phyloP scores from a whole-genome alignment of 345 rosid genomes.

The Boechera stricta region DNA sequence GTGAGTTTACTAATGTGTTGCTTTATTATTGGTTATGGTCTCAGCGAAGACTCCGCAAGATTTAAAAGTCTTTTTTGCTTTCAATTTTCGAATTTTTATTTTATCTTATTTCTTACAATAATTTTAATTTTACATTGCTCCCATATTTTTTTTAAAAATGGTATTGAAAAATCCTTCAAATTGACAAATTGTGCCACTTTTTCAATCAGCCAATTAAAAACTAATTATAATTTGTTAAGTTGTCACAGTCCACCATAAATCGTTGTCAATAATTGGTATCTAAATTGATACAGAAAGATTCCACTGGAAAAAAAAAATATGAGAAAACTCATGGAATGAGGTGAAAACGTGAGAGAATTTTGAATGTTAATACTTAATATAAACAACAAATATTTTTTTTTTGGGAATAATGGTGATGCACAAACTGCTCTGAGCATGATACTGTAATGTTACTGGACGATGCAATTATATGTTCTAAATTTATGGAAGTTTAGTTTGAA shows the following conservation, averaged over 20 bases:
- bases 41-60: conserved; percentile 23
- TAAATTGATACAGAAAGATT: conserved; percentile 9
- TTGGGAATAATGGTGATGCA: conserved; percentile 3
- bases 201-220: not conserved
- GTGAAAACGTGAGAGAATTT: conserved; percentile 14
- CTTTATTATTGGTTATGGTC: conserved; percentile 30
- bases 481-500: not conserved
- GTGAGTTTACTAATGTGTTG: conserved; percentile 16
- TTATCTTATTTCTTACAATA: too few relatives aligned
- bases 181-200: not conserved
- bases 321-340: not conserved
- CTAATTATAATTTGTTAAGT: not conserved
- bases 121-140: not conserved
- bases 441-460: conserved; percentile 23
- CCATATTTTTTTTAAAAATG: too few relatives aligned
- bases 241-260: conserved; percentile 15
- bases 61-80: not conserved
- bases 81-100: not conserved
- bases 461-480: not conserved
- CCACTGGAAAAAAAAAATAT: not conserved
- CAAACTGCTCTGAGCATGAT: conserved; percentile 14
- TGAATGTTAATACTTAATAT: not conserved
- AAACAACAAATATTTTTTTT: not conserved
- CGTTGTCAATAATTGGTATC: not conserved
- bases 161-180: not conserved